Evolutionary conservation across 352 stramenopile genomes (phyloP), one percentile per base, ranked within the genome.

Genomic region (Phytophthora multivora): DNA sequence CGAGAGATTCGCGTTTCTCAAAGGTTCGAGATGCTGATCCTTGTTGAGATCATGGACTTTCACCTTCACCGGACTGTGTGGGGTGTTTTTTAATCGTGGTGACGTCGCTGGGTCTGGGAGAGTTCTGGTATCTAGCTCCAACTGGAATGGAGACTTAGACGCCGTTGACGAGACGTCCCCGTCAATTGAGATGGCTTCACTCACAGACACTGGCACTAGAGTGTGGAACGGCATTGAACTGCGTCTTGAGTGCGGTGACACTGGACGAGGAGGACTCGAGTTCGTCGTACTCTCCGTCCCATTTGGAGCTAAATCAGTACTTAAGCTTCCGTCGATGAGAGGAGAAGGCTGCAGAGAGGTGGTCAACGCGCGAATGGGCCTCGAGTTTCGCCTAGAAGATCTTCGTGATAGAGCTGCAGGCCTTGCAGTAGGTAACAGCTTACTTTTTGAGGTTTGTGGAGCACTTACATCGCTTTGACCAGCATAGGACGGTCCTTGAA

Each of bases 1-100:
- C 0, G 67, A 62, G 1, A 75, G 52, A 18, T 69, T 65, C n/a
- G 46, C n/a, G 19, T 51, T 59, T 11, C 7, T 47, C 8, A 46
- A 19, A 8, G 53, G 30, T 16, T 53, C 59, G 6, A 31, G 26
- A 33, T 15, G 28, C 7, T 49, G 11, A 16, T 51, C 58, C 7
- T 60, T 43, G n/a, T 4, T 42, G 10, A 30, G 13, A 5, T 43
- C 21, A 16, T 26, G 53, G 11, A 38, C 8, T n/a, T 61, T 66
- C 1, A 26, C 5, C 23, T 60, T 64, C 11, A 36, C n/a, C 7
- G 51, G 28, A n/a, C 25, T 56, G 12, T 19, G 19, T 21, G 43
- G 13, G 0, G 13, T 0, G 11, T 18, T 51, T 16, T 8, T 42
- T 31, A 33, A 33, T 33, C 28, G 28, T 33, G 28, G 28, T 15